Conservation (phyloP, 2,329 filamentous ascomycete genomes). For the Diaporthe citri region DNA sequence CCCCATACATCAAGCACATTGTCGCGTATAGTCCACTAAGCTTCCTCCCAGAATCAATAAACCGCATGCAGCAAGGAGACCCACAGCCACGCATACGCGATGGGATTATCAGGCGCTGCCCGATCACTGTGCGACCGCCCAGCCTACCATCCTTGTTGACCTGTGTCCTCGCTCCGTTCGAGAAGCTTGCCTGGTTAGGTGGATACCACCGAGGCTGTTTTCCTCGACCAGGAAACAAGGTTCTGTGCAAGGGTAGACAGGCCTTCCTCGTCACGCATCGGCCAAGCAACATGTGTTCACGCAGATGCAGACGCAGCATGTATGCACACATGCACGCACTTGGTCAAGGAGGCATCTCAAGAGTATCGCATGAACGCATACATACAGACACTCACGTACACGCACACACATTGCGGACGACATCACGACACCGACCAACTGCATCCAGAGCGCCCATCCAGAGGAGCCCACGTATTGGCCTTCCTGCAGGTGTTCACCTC, state of each 20-base stretch:
- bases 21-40: background rate
- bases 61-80: background rate
- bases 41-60: background rate
- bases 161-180: background rate
- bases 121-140: background rate
- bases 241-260: background rate
- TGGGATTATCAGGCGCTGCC: background rate
- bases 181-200: slow-evolving; percentile 10
- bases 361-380: no score
- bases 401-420: background rate
- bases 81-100: background rate
- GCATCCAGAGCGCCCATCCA: background rate
- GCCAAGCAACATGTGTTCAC: slow-evolving; percentile 11
- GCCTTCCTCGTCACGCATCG: background rate
- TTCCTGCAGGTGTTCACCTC: background rate
- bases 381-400: background rate
- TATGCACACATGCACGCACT: slow-evolving; percentile 1
- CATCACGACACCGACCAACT: background rate
- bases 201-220: background rate
- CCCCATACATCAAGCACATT: background rate
- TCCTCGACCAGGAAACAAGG: background rate
- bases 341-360: background rate
- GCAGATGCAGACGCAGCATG: slow-evolving; percentile 23
- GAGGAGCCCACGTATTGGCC: slow-evolving; percentile 2
- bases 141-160: background rate